These are phyloP conservation scores for Hyphopichia homilentoma DNA, from an alignment of 805 yeast species.

Conservation along the genomic window DNA sequence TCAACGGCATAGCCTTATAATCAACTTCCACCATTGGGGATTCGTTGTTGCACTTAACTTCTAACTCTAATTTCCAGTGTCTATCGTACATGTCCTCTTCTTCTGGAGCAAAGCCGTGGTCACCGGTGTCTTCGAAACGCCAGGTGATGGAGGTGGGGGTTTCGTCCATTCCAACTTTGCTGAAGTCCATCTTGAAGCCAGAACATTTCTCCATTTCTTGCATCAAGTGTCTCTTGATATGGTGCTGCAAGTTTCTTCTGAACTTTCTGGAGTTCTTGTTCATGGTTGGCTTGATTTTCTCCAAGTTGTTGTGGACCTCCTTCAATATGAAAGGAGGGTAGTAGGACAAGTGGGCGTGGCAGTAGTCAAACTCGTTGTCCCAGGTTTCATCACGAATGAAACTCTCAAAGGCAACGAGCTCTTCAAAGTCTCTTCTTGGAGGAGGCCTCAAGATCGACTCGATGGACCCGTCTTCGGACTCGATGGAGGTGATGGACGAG, in stretches of 20 bases:
- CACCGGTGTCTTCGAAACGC: constrained; percentile 57
- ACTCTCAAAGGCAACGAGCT: constrained; percentile 56
- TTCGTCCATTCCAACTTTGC: constrained; percentile 45
- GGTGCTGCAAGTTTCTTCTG: constrained; percentile 71
- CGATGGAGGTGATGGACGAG: constrained; percentile 37
- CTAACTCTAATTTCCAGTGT: constrained; percentile 63
- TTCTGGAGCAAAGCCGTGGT: constrained; percentile 50
- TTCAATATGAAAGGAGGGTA: constrained; percentile 71
- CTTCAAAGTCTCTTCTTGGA: constrained; percentile 53
- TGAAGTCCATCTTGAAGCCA: constrained; percentile 55
- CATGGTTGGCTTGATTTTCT: constrained; percentile 67
- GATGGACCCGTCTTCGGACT: constrained; percentile 28
- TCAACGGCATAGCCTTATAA: constrained; percentile 51
- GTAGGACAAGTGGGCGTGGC: constrained; percentile 64
- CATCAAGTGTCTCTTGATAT: constrained; percentile 65
- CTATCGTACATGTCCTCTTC: constrained; percentile 46
- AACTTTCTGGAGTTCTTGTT: constrained; percentile 70
- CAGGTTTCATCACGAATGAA: constrained; percentile 69
- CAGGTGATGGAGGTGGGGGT: constrained; percentile 51
- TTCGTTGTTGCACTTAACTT: constrained; percentile 62
- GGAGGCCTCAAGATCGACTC: constrained; percentile 34
- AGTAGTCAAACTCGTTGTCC: constrained; percentile 69
- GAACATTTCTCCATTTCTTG: constrained; percentile 60
- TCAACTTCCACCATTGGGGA: constrained; percentile 66
- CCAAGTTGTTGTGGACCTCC: constrained; percentile 65